phyloP scores from a whole-genome alignment of 345 rosid genomes.

The Gossypium turneri region DNA sequence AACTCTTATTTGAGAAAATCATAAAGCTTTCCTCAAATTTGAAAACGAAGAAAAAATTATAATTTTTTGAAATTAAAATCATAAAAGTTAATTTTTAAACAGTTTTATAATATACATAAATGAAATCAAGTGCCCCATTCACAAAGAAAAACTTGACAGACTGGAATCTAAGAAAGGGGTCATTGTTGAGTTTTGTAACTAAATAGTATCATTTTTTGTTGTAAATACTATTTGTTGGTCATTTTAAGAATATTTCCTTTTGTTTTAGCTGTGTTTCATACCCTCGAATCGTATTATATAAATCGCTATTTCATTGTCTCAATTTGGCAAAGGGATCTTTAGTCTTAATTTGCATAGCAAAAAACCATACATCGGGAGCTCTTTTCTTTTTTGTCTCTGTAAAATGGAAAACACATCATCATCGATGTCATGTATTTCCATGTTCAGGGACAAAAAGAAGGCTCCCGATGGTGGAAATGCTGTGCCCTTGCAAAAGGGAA shows the following conservation, averaged over 20 bases:
- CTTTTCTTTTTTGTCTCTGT: background rate
- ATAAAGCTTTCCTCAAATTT: too few species aligned
- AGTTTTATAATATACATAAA: too few species aligned
- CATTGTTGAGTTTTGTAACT: too few species aligned
- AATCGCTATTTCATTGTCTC: too few species aligned
- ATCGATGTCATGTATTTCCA: background rate
- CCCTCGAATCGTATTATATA: too few species aligned
- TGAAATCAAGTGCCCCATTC: too few species aligned
- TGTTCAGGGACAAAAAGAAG: conserved; percentile 14
- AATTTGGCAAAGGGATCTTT: too few species aligned
- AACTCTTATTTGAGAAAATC: too few species aligned
- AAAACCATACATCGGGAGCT: background rate
- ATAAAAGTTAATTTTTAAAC: too few species aligned
- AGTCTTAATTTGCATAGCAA: background rate
- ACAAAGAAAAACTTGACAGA: background rate
- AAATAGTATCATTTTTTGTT: background rate
- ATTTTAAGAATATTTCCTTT: background rate
- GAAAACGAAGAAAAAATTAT: too few species aligned
- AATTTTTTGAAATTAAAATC: too few species aligned
- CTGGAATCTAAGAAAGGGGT: too few species aligned
- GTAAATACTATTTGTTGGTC: background rate
- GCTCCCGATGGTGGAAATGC: background rate
- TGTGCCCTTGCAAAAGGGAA: conserved; percentile 16
- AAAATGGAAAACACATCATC: conserved; percentile 18
- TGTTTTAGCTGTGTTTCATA: background rate